phyloP scores from a whole-genome alignment of 2,329 filamentous ascomycete genomes.

The Gnomoniopsis smithogilvyi region DNA sequence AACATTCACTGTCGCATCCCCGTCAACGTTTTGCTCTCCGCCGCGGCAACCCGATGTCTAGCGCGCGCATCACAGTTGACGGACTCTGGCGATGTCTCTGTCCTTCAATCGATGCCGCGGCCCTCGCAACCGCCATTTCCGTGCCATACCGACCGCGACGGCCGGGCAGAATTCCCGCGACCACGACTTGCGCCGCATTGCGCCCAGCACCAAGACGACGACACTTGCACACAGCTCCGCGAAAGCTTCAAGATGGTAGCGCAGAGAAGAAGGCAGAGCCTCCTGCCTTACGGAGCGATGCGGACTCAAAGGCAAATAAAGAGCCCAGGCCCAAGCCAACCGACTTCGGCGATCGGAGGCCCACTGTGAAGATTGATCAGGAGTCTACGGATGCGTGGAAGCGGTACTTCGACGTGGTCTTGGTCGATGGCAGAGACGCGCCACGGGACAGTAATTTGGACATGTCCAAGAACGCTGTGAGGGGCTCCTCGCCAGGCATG shows the following conservation, averaged over 20 bases:
- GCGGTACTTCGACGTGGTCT: not conserved
- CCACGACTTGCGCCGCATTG: constrained; percentile 6
- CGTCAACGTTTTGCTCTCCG: not conserved
- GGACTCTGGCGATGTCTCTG: constrained; percentile 64
- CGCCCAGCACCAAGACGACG: not conserved
- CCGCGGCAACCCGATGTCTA: constrained; percentile 29
- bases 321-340: not conserved
- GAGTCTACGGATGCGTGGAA: not conserved
- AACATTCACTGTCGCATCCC: not conserved
- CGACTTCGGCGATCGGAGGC: not conserved
- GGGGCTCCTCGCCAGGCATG: not conserved
- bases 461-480: not conserved
- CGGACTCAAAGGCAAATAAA: not conserved
- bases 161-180: constrained; percentile 1
- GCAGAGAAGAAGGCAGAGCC: not conserved
- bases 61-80: constrained; percentile 43
- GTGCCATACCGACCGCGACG: constrained; percentile 16
- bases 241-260: not conserved
- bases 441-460: constrained; percentile 9
- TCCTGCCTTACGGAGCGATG: not conserved
- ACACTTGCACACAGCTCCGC: constrained; percentile 2
- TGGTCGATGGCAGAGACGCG: not conserved
- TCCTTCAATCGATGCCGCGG: constrained; percentile 46
- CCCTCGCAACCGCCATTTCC: constrained; percentile 31
- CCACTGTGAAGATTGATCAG: not conserved